Base-by-base conservation (phyloP, 106 monocot genomes). In the Dendrobium huoshanense region DNA sequence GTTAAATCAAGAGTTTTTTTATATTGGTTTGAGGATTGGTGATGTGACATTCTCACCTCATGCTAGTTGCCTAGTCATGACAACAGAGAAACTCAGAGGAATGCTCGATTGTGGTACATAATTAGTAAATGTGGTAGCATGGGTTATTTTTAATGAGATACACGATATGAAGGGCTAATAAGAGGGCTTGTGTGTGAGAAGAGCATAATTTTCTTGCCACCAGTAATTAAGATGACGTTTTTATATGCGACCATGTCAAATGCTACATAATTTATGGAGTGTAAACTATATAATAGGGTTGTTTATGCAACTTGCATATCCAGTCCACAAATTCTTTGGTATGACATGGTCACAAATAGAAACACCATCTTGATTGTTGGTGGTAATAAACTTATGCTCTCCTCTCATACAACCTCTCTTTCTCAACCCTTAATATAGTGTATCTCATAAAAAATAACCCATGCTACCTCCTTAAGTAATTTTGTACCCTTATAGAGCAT, bases 391-490 rank as follows among this genome's bases (percentile, higher is more conserved):
- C 95, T 90, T 40, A 99, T 99, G 79, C 91, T 99, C 84, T 99
- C 99, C 85, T 99, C 99, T 93, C 99, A 99, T 20, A 99, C 99
- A 19, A 99, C 99, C 55, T 95, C 99, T 78, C 99, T 87, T 87
- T 99, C 99, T 9, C 99, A 75, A 77, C 95, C 99, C 80, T 99
- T 99, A 95, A 99, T 99, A 84, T 95, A 99, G 82, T 99, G 99
- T 81, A 99, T 99, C 49, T 99, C 99, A 79, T 99, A 95, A 76
- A 99, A 95, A 16, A 99, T 93, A 42, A 99, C 95, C 95, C 99
- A 99, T 7, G 95, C 99, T 27, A 99, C 99, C 77, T 99, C 99
- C 82, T 99, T 99, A 19, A 99, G 29, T 58, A 99, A 88, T 80
- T 99, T 93, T 18, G 95, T 91, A 9, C 99, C 99, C 65, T 95